These are phyloP conservation scores for Harrya chromipes DNA, from an alignment of 768 basidiomycete species.

Conservation along the genomic window DNA sequence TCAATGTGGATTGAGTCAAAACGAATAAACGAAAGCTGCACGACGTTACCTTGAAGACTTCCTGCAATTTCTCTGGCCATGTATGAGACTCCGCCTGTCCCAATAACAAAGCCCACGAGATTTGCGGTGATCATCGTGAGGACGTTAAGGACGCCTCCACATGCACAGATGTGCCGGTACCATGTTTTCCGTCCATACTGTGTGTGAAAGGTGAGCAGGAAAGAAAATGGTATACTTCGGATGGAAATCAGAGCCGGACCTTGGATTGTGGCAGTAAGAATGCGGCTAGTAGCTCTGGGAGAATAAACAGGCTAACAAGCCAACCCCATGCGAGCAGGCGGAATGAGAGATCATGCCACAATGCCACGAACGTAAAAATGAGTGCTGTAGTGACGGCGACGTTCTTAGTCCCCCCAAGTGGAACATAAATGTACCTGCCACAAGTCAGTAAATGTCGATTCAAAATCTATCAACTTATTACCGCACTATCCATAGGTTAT, in stretches of 20 bases:
- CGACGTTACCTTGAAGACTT: slow-evolving; percentile 56
- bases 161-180: slow-evolving; percentile 84
- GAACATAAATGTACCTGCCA: slow-evolving; percentile 88
- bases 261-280: slow-evolving; percentile 58
- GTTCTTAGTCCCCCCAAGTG: slow-evolving; percentile 72
- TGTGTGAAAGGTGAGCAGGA: slow-evolving; percentile 2
- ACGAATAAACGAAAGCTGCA: neutral
- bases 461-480: slow-evolving; percentile 30
- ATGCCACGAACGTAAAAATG: slow-evolving; percentile 93
- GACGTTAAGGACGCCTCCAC: slow-evolving; percentile 82
- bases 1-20: no score
- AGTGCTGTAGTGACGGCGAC: slow-evolving; percentile 62
- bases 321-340: slow-evolving; percentile 93
- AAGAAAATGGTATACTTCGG: neutral
- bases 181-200: slow-evolving; percentile 69
- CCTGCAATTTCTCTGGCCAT: slow-evolving; percentile 61
- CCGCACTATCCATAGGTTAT: slow-evolving; percentile 94
- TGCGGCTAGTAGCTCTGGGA: slow-evolving; percentile 74
- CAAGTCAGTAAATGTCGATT: neutral
- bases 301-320: slow-evolving; percentile 86
- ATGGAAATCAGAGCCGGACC: slow-evolving; percentile 37
- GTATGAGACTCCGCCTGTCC: slow-evolving; percentile 72
- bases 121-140: slow-evolving; percentile 91
- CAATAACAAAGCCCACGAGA: slow-evolving; percentile 92
- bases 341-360: slow-evolving; percentile 96